Base-by-base conservation (phyloP, 2,329 filamentous ascomycete genomes). In the Neofusicoccum umdonicola region DNA sequence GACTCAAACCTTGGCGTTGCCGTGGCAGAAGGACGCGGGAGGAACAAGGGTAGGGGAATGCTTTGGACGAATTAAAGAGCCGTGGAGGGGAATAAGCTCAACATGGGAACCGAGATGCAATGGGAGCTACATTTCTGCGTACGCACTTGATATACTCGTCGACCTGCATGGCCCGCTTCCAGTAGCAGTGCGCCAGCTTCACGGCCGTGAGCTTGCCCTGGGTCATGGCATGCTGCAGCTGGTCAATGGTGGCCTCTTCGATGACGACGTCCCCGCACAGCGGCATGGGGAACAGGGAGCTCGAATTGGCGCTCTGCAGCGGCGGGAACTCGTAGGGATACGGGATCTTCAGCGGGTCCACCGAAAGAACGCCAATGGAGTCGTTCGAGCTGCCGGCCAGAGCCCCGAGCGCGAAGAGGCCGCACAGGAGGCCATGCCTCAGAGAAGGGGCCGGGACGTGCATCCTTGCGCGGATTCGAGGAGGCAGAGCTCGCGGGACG, bases 211-310 rank as follows among this genome's bases (percentile, higher is more conserved):
- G 75, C 11, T 72, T 78, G 4, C 85, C 84, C n/a, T 75, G 74
- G 6, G 69, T 69, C 81, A 91, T 81, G 35, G 83, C 83, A 4
- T 76, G 71, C 70, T 91, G 88, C 70, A 93, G 83, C 66, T 89
- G 77, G 67, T 90, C 87, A 67, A 92, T 89, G 6, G 85, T 88
- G 15, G 88, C 88, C 73, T 92, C 89, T 74, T 90, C 87, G 15
- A 92, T 79, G 54, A 80, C 77, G 68, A 90, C 82, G 9, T 82
- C 83, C 64, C 84, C 76, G 73, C 90, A 92, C 12, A 73, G 73
- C 0, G 79, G 81, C 88, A 91, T 89, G 2, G 87, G 84, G 70
- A 91, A 91, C 37, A 83, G 67, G 2, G 67, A 12, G n/a, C 34
- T 42, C 7, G 60, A 51, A 31, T 62, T 62, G 34, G 60, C 60